phyloP scores from a whole-genome alignment of 345 rosid genomes.

The Nasturtium officinale region DNA sequence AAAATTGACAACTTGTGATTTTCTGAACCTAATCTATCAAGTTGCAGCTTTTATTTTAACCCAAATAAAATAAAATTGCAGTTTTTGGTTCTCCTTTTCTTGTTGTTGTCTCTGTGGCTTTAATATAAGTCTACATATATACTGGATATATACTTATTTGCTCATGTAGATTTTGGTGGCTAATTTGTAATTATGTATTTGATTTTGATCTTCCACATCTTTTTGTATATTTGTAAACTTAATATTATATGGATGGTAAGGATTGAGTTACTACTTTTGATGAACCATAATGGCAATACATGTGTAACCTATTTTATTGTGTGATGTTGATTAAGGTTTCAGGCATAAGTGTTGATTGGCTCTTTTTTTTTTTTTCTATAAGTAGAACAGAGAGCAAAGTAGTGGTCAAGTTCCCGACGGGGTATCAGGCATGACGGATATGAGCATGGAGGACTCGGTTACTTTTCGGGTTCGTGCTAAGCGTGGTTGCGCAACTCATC shows the following conservation, averaged over 20 bases:
- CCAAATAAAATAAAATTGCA: background rate
- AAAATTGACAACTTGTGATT: constrained; percentile 33
- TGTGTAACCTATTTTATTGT: constrained; percentile 11
- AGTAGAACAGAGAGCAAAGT: constrained; percentile 62
- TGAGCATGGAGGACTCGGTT: constrained; percentile 70
- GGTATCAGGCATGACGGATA: constrained; percentile 43
- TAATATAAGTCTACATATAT: background rate
- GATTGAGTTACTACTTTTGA: background rate
- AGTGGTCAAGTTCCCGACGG: constrained; percentile 43
- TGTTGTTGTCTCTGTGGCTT: constrained; percentile 13
- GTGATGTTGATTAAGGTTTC: constrained; percentile 21
- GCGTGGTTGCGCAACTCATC: constrained; percentile 88
- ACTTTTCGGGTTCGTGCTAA: constrained; percentile 74
- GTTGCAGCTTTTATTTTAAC: constrained; percentile 29
- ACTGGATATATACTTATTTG: background rate
- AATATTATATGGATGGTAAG: background rate
- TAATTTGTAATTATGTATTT: background rate
- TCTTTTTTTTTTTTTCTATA: background rate
- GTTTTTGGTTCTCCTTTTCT: background rate
- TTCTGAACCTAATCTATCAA: constrained; percentile 29
- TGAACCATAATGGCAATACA: background rate
- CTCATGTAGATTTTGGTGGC: background rate
- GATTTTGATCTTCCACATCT: background rate
- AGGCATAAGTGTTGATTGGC: constrained; percentile 1
- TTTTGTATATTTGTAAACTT: background rate